Conservation (phyloP, 2,329 filamentous ascomycete species). For the Chaetomium globosum region DNA sequence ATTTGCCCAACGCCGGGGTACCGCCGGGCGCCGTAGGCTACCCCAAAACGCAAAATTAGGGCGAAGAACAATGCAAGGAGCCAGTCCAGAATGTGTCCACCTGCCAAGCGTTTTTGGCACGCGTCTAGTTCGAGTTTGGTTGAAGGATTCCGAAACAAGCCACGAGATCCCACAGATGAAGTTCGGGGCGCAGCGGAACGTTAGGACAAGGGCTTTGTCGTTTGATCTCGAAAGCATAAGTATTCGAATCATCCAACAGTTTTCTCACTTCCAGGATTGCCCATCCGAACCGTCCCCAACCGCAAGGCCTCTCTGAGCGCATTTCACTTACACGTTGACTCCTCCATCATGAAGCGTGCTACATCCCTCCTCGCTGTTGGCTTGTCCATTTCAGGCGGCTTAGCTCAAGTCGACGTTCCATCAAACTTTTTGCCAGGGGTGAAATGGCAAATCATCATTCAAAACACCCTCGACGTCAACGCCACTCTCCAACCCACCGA, state of each 20-base stretch:
- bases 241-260: neutral
- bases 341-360: conserved; percentile 13
- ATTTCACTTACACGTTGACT: neutral
- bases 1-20: neutral
- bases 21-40: neutral
- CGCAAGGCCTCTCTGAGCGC: neutral
- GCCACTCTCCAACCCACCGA: conserved; percentile 19
- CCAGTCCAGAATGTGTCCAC: neutral
- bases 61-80: neutral
- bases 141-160: conserved; percentile 9
- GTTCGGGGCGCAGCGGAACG: neutral
- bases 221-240: neutral
- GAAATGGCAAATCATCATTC: conserved; percentile 30
- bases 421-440: conserved; percentile 14
- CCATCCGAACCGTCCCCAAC: neutral
- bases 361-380: neutral
- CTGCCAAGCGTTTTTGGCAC: neutral
- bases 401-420: conserved; percentile 10
- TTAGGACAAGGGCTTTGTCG: neutral
- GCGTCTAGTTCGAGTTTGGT: neutral
- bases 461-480: conserved; percentile 19
- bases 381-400: neutral
- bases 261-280: neutral
- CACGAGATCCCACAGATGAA: neutral
- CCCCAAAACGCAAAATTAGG: neutral